Evolutionary conservation across 805 yeast species (phyloP).

Genomic region (Teunomyces atbi): DNA sequence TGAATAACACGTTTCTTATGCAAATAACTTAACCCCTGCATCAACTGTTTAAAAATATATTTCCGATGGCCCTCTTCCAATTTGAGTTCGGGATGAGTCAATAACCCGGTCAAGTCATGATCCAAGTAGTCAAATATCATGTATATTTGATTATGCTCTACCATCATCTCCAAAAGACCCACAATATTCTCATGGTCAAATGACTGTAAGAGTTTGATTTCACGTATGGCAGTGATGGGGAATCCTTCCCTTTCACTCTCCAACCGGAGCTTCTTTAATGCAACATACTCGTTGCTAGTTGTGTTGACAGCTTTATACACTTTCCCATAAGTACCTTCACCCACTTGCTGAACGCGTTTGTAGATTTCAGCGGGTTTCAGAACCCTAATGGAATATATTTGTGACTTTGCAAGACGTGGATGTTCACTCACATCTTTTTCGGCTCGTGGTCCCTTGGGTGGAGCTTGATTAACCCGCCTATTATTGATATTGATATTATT

Average conservation of each 20-base stretch:
- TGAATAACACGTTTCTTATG: conserved; percentile 71
- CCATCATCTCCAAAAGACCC: conserved; percentile 85
- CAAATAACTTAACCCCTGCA: conserved; percentile 66
- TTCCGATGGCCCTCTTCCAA: conserved; percentile 66
- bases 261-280: conserved; percentile 78
- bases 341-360: conserved; percentile 81
- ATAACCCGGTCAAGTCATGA: conserved; percentile 86
- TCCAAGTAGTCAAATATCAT: conserved; percentile 95
- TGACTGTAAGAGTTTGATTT: conserved; percentile 79
- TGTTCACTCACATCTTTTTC: background rate
- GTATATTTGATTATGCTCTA: conserved; percentile 67
- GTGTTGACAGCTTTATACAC: conserved; percentile 84
- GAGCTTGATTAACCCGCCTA: background rate
- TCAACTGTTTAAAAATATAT: conserved; percentile 60
- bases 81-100: conserved; percentile 68
- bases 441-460: background rate
- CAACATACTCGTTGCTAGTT: conserved; percentile 71
- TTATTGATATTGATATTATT: background rate
- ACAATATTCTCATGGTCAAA: conserved; percentile 82
- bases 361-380: conserved; percentile 43
- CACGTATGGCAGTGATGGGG: conserved; percentile 94
- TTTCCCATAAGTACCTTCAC: conserved; percentile 98
- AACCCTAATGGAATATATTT: conserved; percentile 33
- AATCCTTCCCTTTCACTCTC: conserved; percentile 92
- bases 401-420: conserved; percentile 12